A percentile compares a stretch with the other conserved stretches of the same genome.
phyloP scores from a whole-genome alignment of 805 yeast genomes.

The Kodamaea nitidulidarum region DNA sequence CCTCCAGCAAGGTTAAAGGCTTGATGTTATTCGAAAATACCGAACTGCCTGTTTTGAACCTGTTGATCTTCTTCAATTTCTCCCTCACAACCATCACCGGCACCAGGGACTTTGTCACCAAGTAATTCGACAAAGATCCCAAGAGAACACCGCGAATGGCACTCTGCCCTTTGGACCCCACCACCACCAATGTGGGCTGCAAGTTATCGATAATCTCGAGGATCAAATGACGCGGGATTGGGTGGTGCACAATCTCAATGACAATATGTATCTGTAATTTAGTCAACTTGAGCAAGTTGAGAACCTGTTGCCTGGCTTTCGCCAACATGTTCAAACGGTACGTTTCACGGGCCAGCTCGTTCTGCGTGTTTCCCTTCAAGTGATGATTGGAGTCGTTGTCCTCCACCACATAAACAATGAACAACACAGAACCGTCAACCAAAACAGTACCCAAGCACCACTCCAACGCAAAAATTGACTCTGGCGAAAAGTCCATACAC shows the following conservation, averaged over 20 bases:
- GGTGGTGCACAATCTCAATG: constrained; percentile 70
- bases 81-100: constrained; percentile 81
- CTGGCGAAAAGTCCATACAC: constrained; percentile 80
- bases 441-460: constrained; percentile 86
- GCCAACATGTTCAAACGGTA: constrained; percentile 37
- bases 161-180: constrained; percentile 70
- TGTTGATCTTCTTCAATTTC: constrained; percentile 63
- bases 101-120: constrained; percentile 65
- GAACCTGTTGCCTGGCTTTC: constrained; percentile 42
- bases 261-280: constrained; percentile 71
- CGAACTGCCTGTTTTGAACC: constrained; percentile 46
- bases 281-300: constrained; percentile 54
- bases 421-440: constrained; percentile 77
- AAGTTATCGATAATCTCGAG: constrained; percentile 66
- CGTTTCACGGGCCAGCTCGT: constrained; percentile 34
- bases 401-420: constrained; percentile 61
- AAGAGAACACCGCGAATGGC: constrained; percentile 70
- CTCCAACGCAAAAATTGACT: constrained; percentile 76
- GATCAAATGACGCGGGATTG: constrained; percentile 67
- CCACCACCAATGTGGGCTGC: constrained; percentile 68
- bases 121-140: constrained; percentile 68
- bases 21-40: constrained; percentile 55
- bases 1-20: constrained; percentile 46
- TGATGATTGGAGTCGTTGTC: constrained; percentile 41
- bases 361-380: constrained; percentile 35